These are phyloP conservation scores for Linnemannia exigua DNA, from an alignment of 192 early-diverging fungal species.

Conservation along the genomic window DNA sequence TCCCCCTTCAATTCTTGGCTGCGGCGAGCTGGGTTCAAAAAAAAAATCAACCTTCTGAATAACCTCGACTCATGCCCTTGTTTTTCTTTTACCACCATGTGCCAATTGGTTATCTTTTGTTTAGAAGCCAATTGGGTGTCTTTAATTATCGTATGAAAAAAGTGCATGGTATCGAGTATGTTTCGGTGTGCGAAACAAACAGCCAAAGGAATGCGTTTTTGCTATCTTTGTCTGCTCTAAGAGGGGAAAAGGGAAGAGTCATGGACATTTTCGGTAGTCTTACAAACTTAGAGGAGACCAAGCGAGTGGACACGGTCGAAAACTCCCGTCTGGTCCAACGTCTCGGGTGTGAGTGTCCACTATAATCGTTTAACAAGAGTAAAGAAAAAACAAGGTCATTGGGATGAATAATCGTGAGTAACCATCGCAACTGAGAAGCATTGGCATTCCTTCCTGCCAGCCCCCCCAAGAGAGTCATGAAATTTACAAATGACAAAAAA, in stretches of 20 bases:
- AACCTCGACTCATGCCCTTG: background rate
- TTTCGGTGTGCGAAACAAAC: background rate
- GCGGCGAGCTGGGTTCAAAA: no score
- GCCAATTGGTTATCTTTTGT: background rate
- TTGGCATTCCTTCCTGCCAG: no score
- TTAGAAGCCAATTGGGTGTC: background rate
- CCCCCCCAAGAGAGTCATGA: background rate
- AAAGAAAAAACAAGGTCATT: background rate
- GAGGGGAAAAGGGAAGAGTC: background rate
- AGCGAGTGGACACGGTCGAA: slow-evolving; percentile 21
- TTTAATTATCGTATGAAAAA: background rate
- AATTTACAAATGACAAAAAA: background rate
- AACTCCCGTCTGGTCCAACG: slow-evolving; percentile 20
- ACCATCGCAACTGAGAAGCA: background rate
- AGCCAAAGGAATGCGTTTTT: background rate
- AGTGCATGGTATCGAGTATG: background rate
- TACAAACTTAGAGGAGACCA: background rate
- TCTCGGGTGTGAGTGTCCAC: slow-evolving; percentile 37
- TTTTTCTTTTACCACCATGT: background rate
- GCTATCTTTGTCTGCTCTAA: background rate
- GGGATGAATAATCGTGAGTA: background rate
- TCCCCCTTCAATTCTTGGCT: no score
- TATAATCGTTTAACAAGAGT: background rate
- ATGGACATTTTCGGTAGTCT: background rate
- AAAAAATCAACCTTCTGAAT: background rate